Evolutionary conservation across 306 rosid species (phyloP), one percentile per base, ranked within the genome.

Genomic region (Glycine soja): DNA sequence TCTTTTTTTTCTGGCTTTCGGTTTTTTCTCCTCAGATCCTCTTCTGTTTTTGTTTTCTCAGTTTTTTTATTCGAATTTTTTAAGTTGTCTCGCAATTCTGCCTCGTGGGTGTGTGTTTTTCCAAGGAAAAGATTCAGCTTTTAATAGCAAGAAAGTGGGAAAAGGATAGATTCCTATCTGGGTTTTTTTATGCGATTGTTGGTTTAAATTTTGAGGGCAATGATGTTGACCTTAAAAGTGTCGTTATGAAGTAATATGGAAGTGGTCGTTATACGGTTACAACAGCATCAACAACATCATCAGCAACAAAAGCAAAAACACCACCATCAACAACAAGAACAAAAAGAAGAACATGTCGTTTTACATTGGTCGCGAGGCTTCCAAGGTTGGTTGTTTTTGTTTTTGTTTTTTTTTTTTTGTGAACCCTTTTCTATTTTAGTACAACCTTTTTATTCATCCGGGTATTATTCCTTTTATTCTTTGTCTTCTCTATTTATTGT

Each of bases 301-400:
- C 36, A 32, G 3, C 43, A 72, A 3, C 50, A 48, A 13, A 38
- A 77, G 53, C 53, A 80, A 16, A 50, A 61, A 0, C 64, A 54
- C 2, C 74, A 38, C 4, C 43, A 38, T 0, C 50, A 61, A 0
- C 64, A 56, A 6, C 74, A 40, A 34, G 7, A 54, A 47, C 36
- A 67, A 70, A 58, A 57, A 81, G 68, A 77, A 82, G 40, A 93
- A 85, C 85, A 93, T 93, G 97, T 82, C 96, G 80, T 83, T 90
- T 88, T 96, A 93, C 91, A 88, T 96, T 89, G 92, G 97, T 83
- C 99, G 97, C 86, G 98, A 96, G 88, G 86, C 98, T 67, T 93
- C 99, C 32, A 96, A 96, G 99, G 98, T 85, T 78, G 65, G n/a
- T n/a, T n/a, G n/a, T n/a, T n/a, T n/a, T n/a, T n/a, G n/a, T n/a